Base-by-base conservation (phyloP, 2,329 filamentous ascomycete genomes). In the Pseudofabraea citricarpa region DNA sequence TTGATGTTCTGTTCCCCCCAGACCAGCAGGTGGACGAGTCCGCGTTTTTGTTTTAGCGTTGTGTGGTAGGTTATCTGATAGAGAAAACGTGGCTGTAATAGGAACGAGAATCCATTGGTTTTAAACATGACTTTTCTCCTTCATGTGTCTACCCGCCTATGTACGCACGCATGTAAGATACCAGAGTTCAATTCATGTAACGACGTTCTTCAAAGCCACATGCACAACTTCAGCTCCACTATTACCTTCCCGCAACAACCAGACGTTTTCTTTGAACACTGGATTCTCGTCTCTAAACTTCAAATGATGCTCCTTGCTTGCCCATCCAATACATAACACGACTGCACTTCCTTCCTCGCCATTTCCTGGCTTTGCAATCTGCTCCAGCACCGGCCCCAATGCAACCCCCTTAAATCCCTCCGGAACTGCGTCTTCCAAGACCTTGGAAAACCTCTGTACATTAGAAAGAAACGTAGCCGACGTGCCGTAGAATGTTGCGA, bases 1-100 rank as follows among this genome's bases (percentile, higher is more conserved):
- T 61, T 33, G 58, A 62, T 53, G 54, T 51, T 2, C 33, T 62
- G 8, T 61, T 61, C 27, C 59, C 58, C 3, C 56, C 56, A 8
- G 49, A 48, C 32, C 46, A 54, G 37, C 52, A 50, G 16, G 16
- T 26, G 7, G 51, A 51, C 21, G 33, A 36, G 8, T n/a, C n/a
- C n/a, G n/a, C n/a, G n/a, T n/a, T n/a, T n/a, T n/a, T n/a, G n/a
- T n/a, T n/a, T n/a, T n/a, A n/a, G n/a, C n/a, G n/a, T n/a, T n/a
- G n/a, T n/a, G n/a, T n/a, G n/a, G n/a, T n/a, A n/a, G n/a, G n/a
- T n/a, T n/a, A n/a, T n/a, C n/a, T n/a, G n/a, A n/a, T n/a, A n/a
- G n/a, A n/a, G n/a, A n/a, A n/a, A n/a, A n/a, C n/a, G n/a, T n/a
- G n/a, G n/a, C n/a, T n/a, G n/a, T n/a, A n/a, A n/a, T n/a, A n/a